Conservation (phyloP, 352 stramenopile genomes). For the Phytophthora vignae region DNA sequence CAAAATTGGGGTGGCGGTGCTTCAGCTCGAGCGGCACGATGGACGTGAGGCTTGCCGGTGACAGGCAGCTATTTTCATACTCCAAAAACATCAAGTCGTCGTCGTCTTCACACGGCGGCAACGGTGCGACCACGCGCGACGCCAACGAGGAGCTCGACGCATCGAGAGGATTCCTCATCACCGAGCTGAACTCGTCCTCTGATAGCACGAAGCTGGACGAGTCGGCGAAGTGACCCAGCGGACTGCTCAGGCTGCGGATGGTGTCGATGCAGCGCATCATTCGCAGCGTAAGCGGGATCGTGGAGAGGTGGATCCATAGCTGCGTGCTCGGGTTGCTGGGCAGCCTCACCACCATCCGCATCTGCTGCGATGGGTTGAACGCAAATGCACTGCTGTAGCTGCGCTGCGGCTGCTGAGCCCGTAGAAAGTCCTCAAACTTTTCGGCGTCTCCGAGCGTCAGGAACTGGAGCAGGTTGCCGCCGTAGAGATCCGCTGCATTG, state of each 20-base stretch:
- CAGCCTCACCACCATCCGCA: constrained; percentile 59
- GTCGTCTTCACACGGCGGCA: constrained; percentile 21
- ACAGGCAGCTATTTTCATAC: constrained; percentile 39
- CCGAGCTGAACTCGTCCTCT: constrained; percentile 62
- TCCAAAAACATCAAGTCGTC: constrained; percentile 46
- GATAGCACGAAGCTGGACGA: constrained; percentile 77
- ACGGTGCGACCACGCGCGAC: constrained; percentile 9
- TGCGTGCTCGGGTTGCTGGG: constrained; percentile 27
- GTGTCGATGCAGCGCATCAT: constrained; percentile 86
- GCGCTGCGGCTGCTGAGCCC: constrained; percentile 33
- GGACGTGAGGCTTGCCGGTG: constrained; percentile 33
- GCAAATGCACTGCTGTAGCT: constrained; percentile 14
- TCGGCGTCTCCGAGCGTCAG: constrained; percentile 63
- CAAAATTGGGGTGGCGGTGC: constrained; percentile 35
- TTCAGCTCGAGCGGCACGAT: constrained; percentile 69
- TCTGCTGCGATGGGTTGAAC: constrained; percentile 34
- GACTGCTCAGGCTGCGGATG: constrained; percentile 49
- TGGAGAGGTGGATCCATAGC: constrained; percentile 67
- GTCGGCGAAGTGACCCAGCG: constrained; percentile 68
- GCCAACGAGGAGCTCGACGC: constrained; percentile 3
- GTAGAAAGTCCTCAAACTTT: constrained; percentile 68
- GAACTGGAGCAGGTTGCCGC: constrained; percentile 69
- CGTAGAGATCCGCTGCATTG: constrained; percentile 60
- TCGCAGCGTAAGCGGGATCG: constrained; percentile 71
- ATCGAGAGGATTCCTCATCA: constrained; percentile 37